Evolutionary conservation across 2,329 filamentous ascomycete genomes (phyloP), one percentile per base, ranked within the genome.

Genomic region (Beauveria varroae): DNA sequence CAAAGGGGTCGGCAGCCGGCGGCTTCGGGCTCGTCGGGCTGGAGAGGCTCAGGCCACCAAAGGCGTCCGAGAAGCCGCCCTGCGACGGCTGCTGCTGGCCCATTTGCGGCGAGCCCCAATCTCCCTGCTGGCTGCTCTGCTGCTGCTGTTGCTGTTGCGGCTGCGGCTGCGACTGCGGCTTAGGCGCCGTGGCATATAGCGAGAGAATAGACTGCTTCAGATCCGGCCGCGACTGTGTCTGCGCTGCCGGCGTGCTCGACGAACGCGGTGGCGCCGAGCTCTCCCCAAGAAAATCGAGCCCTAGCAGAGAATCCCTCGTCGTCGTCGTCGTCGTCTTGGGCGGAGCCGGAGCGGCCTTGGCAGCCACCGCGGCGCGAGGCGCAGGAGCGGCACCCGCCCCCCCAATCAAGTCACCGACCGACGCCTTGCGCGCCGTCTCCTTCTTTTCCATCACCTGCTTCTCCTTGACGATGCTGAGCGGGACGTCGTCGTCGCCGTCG

Each of bases 201-300:
- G 95, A 99, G 54, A 99, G 78, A 63, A 99, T 99, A 2, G 93
- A 98, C 74, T 97, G 93, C 76, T 99, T 99, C 63, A 99, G 79
- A 71, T 99, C 95, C 3, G 93, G 93, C 64, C 95, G 83, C 51
- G 92, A 96, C 67, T 90, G 87, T 14, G 82, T 81, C 3, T 81
- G 72, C 5, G 82, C 81, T 20, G 87, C 86, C 5, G 87, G 84
- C 22, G 91, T 91, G 75, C 91, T 96, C 6, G 90, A 85, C n/a
- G 93, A 90, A 58, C 92, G 84, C 58, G 87, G 86, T n/a, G 91
- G 85, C 10, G 89, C 81, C 41, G 87, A 79, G 46, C 88, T 79
- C 57, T 86, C 86, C 43, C 91, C 92, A 64, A 99, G 87, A 74
- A 99, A 97, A 73, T 99, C 93, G 57, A 99, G 78, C 1, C 95